These are phyloP conservation scores for Houttuynia cordata DNA, from an alignment of 164 flowering plant species.

Conservation along the genomic window DNA sequence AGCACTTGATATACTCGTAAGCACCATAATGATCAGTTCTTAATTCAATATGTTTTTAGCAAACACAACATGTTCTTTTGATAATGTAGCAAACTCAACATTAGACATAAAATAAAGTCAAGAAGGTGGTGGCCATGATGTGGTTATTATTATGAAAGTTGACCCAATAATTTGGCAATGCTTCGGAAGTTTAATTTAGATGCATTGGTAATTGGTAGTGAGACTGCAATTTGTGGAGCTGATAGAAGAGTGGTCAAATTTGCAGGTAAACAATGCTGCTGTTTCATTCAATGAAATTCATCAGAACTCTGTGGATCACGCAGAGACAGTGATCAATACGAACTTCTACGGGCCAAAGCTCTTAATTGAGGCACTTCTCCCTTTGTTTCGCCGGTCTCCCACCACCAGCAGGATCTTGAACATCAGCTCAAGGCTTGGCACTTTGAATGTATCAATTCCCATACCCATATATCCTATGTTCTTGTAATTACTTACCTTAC, in stretches of 20 bases:
- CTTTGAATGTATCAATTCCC: constrained; percentile 27
- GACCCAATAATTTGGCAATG: too few species aligned
- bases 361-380: constrained; percentile 55
- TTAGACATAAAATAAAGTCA: background rate
- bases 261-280: constrained; percentile 82
- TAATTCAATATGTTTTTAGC: background rate
- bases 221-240: too few species aligned
- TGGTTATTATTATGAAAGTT: too few species aligned
- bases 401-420: constrained; percentile 50
- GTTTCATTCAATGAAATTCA: constrained; percentile 56
- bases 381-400: constrained; percentile 41
- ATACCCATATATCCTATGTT: too few species aligned
- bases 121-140: too few species aligned
- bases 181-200: too few species aligned
- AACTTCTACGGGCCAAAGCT: constrained; percentile 67
- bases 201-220: too few species aligned
- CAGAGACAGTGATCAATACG: constrained; percentile 59
- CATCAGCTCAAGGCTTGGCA: constrained; percentile 74
- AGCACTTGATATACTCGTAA: constrained; percentile 60
- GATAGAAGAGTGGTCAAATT: too few species aligned
- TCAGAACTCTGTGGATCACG: constrained; percentile 66
- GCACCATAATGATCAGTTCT: constrained; percentile 6
- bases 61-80: background rate
- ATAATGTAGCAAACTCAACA: background rate
- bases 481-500: background rate